Conservation (phyloP, 2,329 filamentous ascomycete genomes). For the Talaromyces sp. region DNA sequence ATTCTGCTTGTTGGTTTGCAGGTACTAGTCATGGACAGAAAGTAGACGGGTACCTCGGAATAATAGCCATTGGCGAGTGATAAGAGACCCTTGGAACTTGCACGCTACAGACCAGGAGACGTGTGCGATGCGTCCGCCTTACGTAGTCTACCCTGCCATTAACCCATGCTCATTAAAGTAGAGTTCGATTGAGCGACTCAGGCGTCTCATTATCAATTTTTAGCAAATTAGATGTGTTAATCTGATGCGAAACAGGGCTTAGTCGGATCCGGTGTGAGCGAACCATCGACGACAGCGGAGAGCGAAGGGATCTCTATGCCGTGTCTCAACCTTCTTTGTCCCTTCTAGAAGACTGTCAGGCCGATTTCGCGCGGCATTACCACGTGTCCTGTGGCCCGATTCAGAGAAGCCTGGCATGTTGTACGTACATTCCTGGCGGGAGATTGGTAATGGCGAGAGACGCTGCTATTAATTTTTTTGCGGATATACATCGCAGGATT, state of each 20-base stretch:
- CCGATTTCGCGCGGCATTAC: not conserved
- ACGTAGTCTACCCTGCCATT: not conserved
- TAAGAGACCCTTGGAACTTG: not conserved
- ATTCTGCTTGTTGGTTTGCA: not conserved
- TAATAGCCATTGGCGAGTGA: not conserved
- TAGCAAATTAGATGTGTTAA: not conserved
- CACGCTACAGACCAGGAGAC: not conserved
- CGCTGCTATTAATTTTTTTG: not conserved
- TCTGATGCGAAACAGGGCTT: not conserved
- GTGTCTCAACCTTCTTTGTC: not conserved
- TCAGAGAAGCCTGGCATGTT: not conserved
- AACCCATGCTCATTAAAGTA: not conserved
- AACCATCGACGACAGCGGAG: not conserved
- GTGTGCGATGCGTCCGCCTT: not conserved
- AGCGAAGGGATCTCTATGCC: not conserved
- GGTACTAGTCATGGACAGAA: not conserved
- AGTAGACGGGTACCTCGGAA: not conserved
- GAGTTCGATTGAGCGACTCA: not conserved
- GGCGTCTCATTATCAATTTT: not conserved
- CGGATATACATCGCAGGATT: not conserved
- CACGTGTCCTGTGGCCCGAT: constrained; percentile 1
- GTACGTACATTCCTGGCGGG: not conserved
- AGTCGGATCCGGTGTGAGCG: not conserved
- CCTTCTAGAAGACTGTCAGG: constrained; percentile 5
- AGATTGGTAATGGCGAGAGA: not conserved